Evolutionary conservation across 2,329 filamentous ascomycete species (phyloP).

Genomic region (Neonectria neomacrospora): DNA sequence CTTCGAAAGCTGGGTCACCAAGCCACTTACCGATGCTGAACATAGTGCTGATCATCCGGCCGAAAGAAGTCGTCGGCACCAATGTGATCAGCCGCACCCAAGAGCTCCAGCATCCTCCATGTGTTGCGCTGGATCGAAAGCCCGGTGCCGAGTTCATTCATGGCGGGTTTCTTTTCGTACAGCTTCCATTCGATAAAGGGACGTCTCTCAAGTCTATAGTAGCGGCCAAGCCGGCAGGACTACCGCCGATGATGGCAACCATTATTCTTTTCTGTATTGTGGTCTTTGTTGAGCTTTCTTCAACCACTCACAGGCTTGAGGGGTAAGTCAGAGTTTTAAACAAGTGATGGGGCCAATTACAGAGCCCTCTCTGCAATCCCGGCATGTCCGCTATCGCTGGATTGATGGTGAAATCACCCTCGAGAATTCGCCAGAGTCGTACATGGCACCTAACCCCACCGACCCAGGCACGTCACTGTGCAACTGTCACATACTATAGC

Average conservation of each 20-base stretch:
- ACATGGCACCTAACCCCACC: no score
- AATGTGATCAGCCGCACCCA: conserved; percentile 21
- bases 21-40: conserved; percentile 30
- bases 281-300: no score
- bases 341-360: no score
- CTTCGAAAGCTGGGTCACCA: no score
- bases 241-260: conserved; percentile 19
- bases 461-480: no score
- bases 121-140: conserved; percentile 13
- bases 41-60: conserved; percentile 13
- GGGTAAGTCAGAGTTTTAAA: no score
- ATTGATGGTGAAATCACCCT: no score
- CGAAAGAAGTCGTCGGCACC: conserved; percentile 37
- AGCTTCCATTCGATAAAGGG: conserved; percentile 10
- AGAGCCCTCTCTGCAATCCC: no score
- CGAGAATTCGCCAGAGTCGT: no score
- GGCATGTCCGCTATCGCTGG: no score
- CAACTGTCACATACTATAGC: no score
- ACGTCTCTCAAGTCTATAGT: conserved; percentile 7
- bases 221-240: conserved; percentile 10
- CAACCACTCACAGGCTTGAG: no score
- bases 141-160: conserved; percentile 12
- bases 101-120: conserved; percentile 11
- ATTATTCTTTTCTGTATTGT: neutral
- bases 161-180: conserved; percentile 15